These are phyloP conservation scores for Volvox africanus DNA, from an alignment of 139 green algal genomes.

Conservation along the genomic window DNA sequence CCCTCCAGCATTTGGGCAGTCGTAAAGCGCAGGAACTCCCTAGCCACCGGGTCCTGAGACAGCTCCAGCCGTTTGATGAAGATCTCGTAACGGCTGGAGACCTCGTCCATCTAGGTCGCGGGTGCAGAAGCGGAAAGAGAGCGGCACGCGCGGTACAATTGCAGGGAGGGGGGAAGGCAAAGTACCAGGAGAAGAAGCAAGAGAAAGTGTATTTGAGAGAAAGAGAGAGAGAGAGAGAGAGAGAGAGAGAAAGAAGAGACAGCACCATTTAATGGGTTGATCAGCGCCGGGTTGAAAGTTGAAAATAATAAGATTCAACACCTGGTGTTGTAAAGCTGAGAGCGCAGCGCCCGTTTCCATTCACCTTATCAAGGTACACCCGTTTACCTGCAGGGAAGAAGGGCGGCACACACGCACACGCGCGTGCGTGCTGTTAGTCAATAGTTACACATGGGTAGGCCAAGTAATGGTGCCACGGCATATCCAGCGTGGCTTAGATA, in stretches of 20 bases:
- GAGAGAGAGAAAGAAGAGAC: not conserved
- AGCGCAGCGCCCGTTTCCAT: not conserved
- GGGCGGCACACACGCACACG: not conserved
- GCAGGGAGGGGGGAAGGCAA: not conserved
- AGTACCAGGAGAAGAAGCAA: not conserved
- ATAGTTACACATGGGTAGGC: too few species aligned
- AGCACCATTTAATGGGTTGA: not conserved
- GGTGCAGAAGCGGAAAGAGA: not conserved
- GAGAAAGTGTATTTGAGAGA: too few species aligned
- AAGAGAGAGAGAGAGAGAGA: too few species aligned
- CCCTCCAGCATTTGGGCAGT: constrained; percentile 67
- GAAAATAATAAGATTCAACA: not conserved
- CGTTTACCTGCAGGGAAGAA: constrained; percentile 42
- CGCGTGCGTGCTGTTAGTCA: too few species aligned
- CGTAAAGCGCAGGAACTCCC: constrained; percentile 62
- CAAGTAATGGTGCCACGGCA: too few species aligned
- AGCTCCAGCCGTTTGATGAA: constrained; percentile 73
- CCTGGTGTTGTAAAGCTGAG: not conserved
- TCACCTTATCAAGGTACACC: constrained; percentile 66
- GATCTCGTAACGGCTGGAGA: constrained; percentile 50
- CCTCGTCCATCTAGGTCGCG: constrained; percentile 47
- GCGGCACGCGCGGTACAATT: not conserved
- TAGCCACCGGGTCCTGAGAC: constrained; percentile 52
- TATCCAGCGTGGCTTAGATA: not conserved
- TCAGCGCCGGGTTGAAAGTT: not conserved